phyloP scores from a whole-genome alignment of 768 basidiomycete genomes.

The Boletus huronensis region DNA sequence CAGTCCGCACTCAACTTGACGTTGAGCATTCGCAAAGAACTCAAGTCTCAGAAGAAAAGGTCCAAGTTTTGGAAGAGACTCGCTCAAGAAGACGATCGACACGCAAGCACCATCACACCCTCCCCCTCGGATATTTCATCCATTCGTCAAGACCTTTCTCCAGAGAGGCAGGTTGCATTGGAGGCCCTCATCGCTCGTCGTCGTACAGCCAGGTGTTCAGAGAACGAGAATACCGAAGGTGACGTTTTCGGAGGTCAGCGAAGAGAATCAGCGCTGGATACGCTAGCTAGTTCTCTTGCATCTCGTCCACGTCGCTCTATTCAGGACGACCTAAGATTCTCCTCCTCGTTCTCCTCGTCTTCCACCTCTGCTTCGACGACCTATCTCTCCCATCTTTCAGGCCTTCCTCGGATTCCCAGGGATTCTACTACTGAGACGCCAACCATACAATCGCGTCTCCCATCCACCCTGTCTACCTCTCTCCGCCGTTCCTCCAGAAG shows the following conservation, averaged over 20 bases:
- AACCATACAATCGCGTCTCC: conserved; percentile 10
- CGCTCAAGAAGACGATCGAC: conserved; percentile 32
- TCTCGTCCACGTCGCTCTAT: conserved; percentile 23
- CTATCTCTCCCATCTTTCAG: conserved; percentile 13
- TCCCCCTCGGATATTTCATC: conserved; percentile 32
- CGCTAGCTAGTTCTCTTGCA: conserved; percentile 20
- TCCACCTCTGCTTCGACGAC: conserved; percentile 19
- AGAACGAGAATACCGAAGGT: conserved; percentile 1
- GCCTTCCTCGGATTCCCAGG: conserved; percentile 7
- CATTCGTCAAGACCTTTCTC: conserved; percentile 23
- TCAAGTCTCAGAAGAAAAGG: conserved; percentile 41
- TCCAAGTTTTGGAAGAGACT: conserved; percentile 46
- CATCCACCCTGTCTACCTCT: conserved; percentile 18
- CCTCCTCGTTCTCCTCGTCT: conserved; percentile 18
- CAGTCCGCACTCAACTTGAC: conserved; percentile 44
- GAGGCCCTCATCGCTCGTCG: conserved; percentile 35
- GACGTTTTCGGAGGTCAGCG: conserved; percentile 26
- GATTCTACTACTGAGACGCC: conserved; percentile 17
- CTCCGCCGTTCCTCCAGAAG: conserved; percentile 22
- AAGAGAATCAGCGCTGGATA: conserved; percentile 15
- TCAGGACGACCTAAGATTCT: conserved; percentile 10
- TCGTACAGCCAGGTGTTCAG: conserved; percentile 11
- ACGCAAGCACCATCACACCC: conserved; percentile 24
- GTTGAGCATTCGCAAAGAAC: conserved; percentile 42
- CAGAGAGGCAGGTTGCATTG: conserved; percentile 33